Conservation (phyloP, 106 monocot genomes). For the Gastrodia elata region DNA sequence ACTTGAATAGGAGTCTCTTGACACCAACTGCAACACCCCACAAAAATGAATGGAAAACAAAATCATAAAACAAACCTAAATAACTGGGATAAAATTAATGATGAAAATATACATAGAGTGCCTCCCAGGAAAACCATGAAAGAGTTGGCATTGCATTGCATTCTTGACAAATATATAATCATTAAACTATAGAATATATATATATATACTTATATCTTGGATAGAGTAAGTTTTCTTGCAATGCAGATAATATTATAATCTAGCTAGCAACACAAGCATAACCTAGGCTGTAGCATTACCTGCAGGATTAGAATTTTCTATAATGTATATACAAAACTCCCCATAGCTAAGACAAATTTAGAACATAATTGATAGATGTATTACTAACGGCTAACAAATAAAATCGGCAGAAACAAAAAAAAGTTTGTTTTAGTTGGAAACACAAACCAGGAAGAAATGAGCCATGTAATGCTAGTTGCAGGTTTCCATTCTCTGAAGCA, state of each 20-base stretch:
- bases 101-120: not conserved
- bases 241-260: not conserved
- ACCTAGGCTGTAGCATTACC: not conserved
- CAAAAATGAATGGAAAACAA: not conserved
- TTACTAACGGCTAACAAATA: not conserved
- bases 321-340: not conserved
- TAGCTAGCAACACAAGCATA: not conserved
- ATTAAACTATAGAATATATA: not conserved
- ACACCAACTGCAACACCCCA: not conserved
- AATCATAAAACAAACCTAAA: not conserved
- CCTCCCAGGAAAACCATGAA: not conserved
- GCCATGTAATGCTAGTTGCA: slow-evolving; percentile 82
- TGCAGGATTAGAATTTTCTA: not conserved
- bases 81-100: not conserved
- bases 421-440: slow-evolving; percentile 2
- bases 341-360: not conserved
- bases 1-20: not conserved
- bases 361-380: not conserved
- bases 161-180: not conserved
- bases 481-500: slow-evolving; percentile 70
- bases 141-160: not conserved
- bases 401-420: not conserved
- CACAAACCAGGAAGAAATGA: slow-evolving; percentile 92
- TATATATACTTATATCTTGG: not conserved
- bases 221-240: not conserved